Evolutionary conservation across 805 yeast species (phyloP), one percentile per base, ranked within the genome.

Genomic region (Brettanomyces naardenensis): DNA sequence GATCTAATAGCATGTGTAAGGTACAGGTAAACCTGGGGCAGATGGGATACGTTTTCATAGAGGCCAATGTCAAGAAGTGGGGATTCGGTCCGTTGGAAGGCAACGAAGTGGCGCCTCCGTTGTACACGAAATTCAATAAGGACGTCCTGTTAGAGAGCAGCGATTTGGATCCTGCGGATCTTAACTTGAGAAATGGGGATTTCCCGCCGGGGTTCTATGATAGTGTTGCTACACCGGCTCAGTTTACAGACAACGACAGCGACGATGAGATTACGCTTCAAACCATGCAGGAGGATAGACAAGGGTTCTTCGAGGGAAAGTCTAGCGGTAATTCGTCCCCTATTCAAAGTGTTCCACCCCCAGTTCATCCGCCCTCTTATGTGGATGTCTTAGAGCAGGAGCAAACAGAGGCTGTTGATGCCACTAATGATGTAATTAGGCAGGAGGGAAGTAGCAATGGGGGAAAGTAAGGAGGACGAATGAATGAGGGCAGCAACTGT

Each of bases 21-120:
- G 65, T 92, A n/a, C 89, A 84, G 58, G 94, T 84, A 9, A 92
- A 95, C 80, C 61, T 92, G 39, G 98, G 98, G 15, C 90, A 85
- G 49, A 69, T 78, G 40, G 97, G 96, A 2, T 88, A 75, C 61
- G 96, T 89, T 2, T 87, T 73, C 53, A 85, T 89, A 35, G 96
- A 89, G 54, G 96, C 86, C 2, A 87, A 88, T 54, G 95, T 89
- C 28, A 88, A 88, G 56, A 87, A 84, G 56, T 88, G 96, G 96
- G 95, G 95, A 5, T 80, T 82, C 51, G 95, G 95, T n/a, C 90
- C 92, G 3, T 69, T 81, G 28, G 84, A 80, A 47, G 98, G 97
- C 1, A 73, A 71, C 35, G 81, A 88, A 41, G 81, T 94, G 3
- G 95, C 97, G 4, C 95, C 97, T 3, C 98, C 98, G 1, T 80